Evolutionary conservation across 345 rosid species (phyloP).

Genomic region (Bretschneidera sinensis): DNA sequence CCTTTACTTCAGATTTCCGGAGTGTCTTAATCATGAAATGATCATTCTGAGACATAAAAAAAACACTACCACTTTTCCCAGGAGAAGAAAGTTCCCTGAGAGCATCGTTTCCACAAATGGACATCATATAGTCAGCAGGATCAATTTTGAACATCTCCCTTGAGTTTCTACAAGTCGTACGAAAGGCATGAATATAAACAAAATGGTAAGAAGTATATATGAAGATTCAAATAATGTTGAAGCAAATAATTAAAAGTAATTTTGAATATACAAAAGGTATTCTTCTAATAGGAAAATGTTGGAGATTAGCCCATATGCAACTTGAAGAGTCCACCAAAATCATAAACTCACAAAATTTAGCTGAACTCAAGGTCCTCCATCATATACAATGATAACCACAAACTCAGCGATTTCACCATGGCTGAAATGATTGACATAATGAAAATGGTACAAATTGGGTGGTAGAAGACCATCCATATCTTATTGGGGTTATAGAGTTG

Average conservation of each 20-base stretch:
- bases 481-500: no score
- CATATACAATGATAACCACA: neutral
- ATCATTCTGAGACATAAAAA: conserved; percentile 94
- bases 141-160: conserved; percentile 99
- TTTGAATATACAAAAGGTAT: no score
- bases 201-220: neutral
- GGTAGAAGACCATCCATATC: no score
- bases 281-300: no score
- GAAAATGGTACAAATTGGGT: no score
- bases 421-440: neutral
- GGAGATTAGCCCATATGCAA: neutral
- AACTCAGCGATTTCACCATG: neutral
- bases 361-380: neutral
- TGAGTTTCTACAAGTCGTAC: conserved; percentile 55
- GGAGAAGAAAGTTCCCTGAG: conserved; percentile 98
- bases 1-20: conserved; percentile 95
- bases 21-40: conserved; percentile 99
- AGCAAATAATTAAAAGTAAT: neutral
- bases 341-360: no score
- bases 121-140: conserved; percentile 99
- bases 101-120: conserved; percentile 97
- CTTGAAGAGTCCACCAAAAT: neutral
- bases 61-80: conserved; percentile 95
- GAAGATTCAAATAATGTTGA: neutral
- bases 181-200: conserved; percentile 7